Evolutionary conservation across 2,329 filamentous ascomycete genomes (phyloP).

Genomic region (Fusarium burgessii): DNA sequence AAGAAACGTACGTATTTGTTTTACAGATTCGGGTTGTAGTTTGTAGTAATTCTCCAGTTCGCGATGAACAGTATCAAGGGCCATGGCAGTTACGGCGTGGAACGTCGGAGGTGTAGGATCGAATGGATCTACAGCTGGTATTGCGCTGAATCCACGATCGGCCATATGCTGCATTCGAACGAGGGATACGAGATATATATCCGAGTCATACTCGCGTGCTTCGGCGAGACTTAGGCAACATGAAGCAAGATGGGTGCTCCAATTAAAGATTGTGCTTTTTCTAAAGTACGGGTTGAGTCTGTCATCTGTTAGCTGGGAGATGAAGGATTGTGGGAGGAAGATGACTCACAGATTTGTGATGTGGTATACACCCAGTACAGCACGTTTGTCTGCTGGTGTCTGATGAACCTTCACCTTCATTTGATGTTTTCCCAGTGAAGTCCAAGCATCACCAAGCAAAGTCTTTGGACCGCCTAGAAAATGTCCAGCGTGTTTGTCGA

Average conservation of each 20-base stretch:
- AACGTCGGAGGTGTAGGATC: slow-evolving; percentile 39
- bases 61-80: slow-evolving; percentile 48
- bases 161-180: slow-evolving; percentile 52
- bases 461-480: slow-evolving; percentile 43
- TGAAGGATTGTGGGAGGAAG: accelerated
- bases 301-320: not conserved
- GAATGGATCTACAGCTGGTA: slow-evolving; percentile 40
- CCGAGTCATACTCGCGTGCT: slow-evolving; percentile 48
- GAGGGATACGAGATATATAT: slow-evolving; percentile 50
- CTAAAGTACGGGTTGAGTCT: slow-evolving; percentile 45
- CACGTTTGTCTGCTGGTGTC: slow-evolving; percentile 53
- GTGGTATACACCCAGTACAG: slow-evolving; percentile 57
- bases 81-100: slow-evolving; percentile 49
- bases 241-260: slow-evolving; percentile 49
- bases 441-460: slow-evolving; percentile 51
- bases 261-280: slow-evolving; percentile 49
- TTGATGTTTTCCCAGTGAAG: slow-evolving; percentile 33
- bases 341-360: slow-evolving; percentile 50
- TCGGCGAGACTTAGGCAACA: slow-evolving; percentile 51
- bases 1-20: slow-evolving; percentile 39
- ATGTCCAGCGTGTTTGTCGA: slow-evolving; percentile 49
- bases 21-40: slow-evolving; percentile 38
- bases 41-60: slow-evolving; percentile 50
- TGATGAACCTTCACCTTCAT: slow-evolving; percentile 39
- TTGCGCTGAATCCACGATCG: slow-evolving; percentile 45